A percentile compares a stretch with the other conserved stretches of the same genome.
These are phyloP conservation scores for Blastobotrys persicus DNA, from an alignment of 1,139 yeast species.

Conservation along the genomic window DNA sequence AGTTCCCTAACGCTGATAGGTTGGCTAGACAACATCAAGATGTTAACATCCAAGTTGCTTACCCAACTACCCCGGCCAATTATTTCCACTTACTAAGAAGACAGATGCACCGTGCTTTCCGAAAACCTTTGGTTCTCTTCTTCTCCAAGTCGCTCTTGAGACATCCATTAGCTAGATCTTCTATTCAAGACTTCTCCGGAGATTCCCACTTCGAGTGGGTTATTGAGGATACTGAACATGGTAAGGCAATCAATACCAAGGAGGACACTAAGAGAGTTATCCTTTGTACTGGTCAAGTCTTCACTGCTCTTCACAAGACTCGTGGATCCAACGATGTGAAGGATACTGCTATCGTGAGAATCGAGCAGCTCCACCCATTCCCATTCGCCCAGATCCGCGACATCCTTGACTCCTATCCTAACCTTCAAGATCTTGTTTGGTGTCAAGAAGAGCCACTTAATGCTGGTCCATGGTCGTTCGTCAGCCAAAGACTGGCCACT, in stretches of 20 bases:
- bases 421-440: conserved; percentile 86
- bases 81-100: conserved; percentile 96
- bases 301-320: conserved; percentile 84
- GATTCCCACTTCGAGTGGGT: conserved; percentile 94
- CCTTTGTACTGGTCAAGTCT: conserved; percentile 89
- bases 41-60: conserved; percentile 95
- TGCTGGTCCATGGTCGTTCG: conserved; percentile 87
- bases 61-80: conserved; percentile 98
- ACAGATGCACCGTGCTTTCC: conserved; percentile 99
- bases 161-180: conserved; percentile 95
- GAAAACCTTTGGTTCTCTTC: conserved; percentile 88
- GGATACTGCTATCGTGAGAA: conserved; percentile 80
- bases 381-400: conserved; percentile 94
- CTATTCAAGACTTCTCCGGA: conserved; percentile 78
- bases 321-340: conserved; percentile 74
- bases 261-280: conserved; percentile 88
- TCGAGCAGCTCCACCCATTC: conserved; percentile 98
- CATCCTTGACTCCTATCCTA: conserved; percentile 74
- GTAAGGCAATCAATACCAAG: conserved; percentile 69
- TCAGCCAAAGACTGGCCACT: conserved; percentile 76
- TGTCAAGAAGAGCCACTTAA: conserved; percentile 99
- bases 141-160: conserved; percentile 94
- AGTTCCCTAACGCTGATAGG: conserved; percentile 85
- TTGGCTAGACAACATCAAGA: conserved; percentile 98
- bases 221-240: conserved; percentile 86